These are phyloP conservation scores for Mycena rosella DNA, from an alignment of 768 basidiomycete genomes.

Conservation along the genomic window DNA sequence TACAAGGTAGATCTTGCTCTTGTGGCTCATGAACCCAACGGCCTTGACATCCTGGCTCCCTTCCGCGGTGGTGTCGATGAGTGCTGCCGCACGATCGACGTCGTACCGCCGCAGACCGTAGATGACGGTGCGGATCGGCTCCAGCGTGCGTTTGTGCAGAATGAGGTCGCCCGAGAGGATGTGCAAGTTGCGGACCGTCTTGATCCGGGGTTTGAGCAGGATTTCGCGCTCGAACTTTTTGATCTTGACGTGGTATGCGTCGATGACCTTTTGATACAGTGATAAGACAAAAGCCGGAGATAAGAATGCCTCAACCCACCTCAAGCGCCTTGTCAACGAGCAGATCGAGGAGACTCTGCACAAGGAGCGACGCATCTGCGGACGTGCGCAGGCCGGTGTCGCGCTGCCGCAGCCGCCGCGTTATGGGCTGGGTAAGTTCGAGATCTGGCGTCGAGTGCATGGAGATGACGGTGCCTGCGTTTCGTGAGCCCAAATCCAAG, in stretches of 20 bases:
- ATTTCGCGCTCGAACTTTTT: conserved; percentile 72
- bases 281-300: neutral
- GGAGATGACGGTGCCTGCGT: conserved; percentile 72
- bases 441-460: conserved; percentile 63
- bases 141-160: conserved; percentile 80
- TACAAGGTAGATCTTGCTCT: conserved; percentile 79
- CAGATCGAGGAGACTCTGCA: conserved; percentile 76
- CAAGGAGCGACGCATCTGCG: conserved; percentile 76
- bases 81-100: conserved; percentile 72
- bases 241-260: conserved; percentile 76
- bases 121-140: conserved; percentile 78
- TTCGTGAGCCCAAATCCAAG: conserved; percentile 9
- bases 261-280: conserved; percentile 58
- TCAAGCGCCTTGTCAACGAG: conserved; percentile 79
- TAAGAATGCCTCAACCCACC: neutral
- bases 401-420: conserved; percentile 66
- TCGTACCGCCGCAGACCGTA: conserved; percentile 81
- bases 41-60: conserved; percentile 56
- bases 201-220: conserved; percentile 70
- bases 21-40: conserved; percentile 77
- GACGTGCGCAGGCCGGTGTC: conserved; percentile 74
- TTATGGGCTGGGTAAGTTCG: conserved; percentile 68
- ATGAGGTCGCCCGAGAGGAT: conserved; percentile 83
- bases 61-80: conserved; percentile 57
- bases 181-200: conserved; percentile 73